Evolutionary conservation across 2,329 filamentous ascomycete species (phyloP).

Genomic region (Hortaea sp.): DNA sequence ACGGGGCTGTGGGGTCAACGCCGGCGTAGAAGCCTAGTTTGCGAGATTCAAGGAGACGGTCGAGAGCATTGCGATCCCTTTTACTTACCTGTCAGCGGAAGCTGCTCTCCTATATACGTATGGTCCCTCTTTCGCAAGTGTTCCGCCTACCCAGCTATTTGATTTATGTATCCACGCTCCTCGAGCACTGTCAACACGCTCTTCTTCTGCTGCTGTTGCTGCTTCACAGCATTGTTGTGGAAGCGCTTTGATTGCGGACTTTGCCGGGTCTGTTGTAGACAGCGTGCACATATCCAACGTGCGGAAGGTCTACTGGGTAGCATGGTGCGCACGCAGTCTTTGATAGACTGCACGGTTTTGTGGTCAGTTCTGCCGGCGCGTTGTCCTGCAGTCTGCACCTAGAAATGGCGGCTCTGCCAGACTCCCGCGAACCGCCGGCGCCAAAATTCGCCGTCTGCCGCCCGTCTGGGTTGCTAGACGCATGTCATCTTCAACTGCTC

Average conservation of each 20-base stretch:
- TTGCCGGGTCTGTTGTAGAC: too few relatives aligned
- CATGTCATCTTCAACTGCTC: neutral
- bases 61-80: slow-evolving; percentile 44
- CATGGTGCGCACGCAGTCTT: too few relatives aligned
- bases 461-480: neutral
- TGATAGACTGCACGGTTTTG: too few relatives aligned
- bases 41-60: slow-evolving; percentile 53
- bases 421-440: neutral
- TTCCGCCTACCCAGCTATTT: slow-evolving; percentile 56
- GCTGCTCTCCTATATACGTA: neutral
- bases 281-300: too few relatives aligned
- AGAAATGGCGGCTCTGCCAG: neutral
- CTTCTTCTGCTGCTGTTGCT: neutral
- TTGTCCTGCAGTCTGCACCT: neutral
- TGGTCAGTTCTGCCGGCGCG: too few relatives aligned
- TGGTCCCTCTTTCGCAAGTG: slow-evolving; percentile 4
- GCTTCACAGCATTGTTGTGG: too few relatives aligned
- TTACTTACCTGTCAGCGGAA: neutral
- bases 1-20: slow-evolving; percentile 71
- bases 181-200: slow-evolving; percentile 51
- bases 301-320: too few relatives aligned
- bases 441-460: neutral
- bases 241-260: too few relatives aligned
- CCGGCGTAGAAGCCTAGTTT: slow-evolving; percentile 69
- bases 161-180: slow-evolving; percentile 63